Base-by-base conservation (phyloP, 768 basidiomycete genomes). In the Suillus decipiens region DNA sequence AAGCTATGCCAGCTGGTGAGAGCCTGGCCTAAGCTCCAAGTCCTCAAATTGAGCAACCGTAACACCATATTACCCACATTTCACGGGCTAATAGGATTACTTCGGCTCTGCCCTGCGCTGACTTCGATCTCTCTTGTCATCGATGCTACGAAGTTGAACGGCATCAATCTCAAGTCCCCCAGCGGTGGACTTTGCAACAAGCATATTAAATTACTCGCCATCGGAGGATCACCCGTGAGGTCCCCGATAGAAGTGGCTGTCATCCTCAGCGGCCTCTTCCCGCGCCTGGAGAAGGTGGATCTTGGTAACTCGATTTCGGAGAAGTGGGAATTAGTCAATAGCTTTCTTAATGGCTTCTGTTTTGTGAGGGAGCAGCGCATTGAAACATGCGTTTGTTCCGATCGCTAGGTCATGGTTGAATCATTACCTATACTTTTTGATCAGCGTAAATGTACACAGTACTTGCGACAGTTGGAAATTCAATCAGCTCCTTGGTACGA, bases 1-100 rank as follows among this genome's bases (percentile, higher is more conserved):
- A 62, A 61, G 36, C 61, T 72, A 1, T 33, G 61, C 14, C 60
- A 64, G 45, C 34, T 74, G 0, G 71, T 68, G 0, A 61, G 50
- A 2, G 64, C 70, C 1, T 72, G 71, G 72, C 68, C 72, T 33
- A 12, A 56, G 6, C 39, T 74, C 1, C 66, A 74, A 59, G 61
- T 61, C 6, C 72, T 72, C 31, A 39, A 48, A 1, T 62, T 72
- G 19, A 45, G 67, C 8, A 61, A 61, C 1, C 70, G 42, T 34
- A 63, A 64, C 2, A 3, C 28, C 2, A 66, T 61, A 39, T 39
- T 39, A 1, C 71, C 71, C 0, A 74, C 72, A 1, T 36, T 70
- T 11, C 64, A 39, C 10, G 66, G 67, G 0, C 63, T 72, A 47
- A 0, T 64, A 56, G 37, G 6, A 7, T 66, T 74, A 0, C 45